Base-by-base conservation (phyloP, 805 yeast genomes). In the Wickerhamia fluorescens region DNA sequence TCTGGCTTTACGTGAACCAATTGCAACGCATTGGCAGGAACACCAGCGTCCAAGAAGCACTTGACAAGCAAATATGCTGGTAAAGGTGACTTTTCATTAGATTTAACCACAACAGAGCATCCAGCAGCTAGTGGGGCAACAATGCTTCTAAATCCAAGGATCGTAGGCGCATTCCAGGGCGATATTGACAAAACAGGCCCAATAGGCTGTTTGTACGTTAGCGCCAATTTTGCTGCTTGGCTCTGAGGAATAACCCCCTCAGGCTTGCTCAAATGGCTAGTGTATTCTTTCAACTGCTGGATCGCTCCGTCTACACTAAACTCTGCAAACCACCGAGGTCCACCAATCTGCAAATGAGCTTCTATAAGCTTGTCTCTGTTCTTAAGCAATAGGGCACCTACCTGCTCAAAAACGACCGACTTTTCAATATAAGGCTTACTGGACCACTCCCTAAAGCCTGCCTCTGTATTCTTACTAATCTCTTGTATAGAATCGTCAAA, bases 91-190 rank as follows among this genome's bases (percentile, higher is more conserved):
- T 56, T 48, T 25, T 67, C 71, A 10, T 64, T 47, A 1, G 69
- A 47, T 33, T 66, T 66, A 20, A 56, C 34, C 12, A 67, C 43
- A 8, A 68, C 72, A 0, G 71, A 65, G 35, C 72, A 66, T 1
- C 73, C 73, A 8, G 73, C 73, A 23, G 65, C 64, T 31, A 68
- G 45, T 2, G 73, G 73, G 5, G 66, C 65, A 11, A 52, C 36
- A 3, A 68, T 51, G 2, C 68, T 47, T 31, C 73, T 48, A 10
- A 54, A 50, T 9, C 58, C 45, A 19, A 68, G 44, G 10, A 65
- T 49, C 0, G 58, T 58, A 2, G 74, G 71, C 1, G 70, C 72
- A 44, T 68, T 68, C 73, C 73, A 68, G 1, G 74, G 64, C 3
- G 71, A 51, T 2, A 68, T 58, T 11, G 70, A 53, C 20, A 67